Conservation (phyloP, 2,329 filamentous ascomycete species). For the Penicillium sp. region DNA sequence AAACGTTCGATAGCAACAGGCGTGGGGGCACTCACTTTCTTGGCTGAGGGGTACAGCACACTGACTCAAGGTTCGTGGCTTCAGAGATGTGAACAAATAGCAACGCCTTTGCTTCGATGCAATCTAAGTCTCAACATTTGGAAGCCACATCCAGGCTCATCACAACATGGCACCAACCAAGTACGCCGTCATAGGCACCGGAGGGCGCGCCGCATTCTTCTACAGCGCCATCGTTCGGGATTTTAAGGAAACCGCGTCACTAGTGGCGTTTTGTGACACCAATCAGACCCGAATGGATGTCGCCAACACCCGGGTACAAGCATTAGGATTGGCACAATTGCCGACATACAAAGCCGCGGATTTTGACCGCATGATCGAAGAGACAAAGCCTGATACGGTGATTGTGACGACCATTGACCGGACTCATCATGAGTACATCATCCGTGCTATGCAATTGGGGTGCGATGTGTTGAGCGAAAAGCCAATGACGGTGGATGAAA, state of each 20-base stretch:
- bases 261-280: slow-evolving; percentile 20
- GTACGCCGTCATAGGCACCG: slow-evolving; percentile 30
- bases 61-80: not conserved
- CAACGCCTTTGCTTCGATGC: not conserved
- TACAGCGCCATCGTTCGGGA: slow-evolving; percentile 18
- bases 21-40: slow-evolving; percentile 1
- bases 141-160: not conserved
- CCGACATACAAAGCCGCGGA: slow-evolving; percentile 56
- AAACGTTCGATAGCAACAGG: not conserved
- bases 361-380: slow-evolving; percentile 59
- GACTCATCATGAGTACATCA: slow-evolving; percentile 61
- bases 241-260: slow-evolving; percentile 12
- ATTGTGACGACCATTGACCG: slow-evolving; percentile 65
- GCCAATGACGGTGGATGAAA: slow-evolving; percentile 63
- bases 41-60: slow-evolving; percentile 4
- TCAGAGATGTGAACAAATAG: not conserved
- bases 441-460: slow-evolving; percentile 59
- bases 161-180: slow-evolving; percentile 19
- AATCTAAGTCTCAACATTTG: not conserved
- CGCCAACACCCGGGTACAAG: slow-evolving; percentile 14
- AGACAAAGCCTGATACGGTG: slow-evolving; percentile 60
- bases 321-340: slow-evolving; percentile 49
- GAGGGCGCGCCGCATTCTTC: slow-evolving; percentile 20
- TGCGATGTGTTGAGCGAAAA: slow-evolving; percentile 65
- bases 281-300: slow-evolving; percentile 21